Base-by-base conservation (phyloP, 768 basidiomycete species). In the Rickenella mellea region DNA sequence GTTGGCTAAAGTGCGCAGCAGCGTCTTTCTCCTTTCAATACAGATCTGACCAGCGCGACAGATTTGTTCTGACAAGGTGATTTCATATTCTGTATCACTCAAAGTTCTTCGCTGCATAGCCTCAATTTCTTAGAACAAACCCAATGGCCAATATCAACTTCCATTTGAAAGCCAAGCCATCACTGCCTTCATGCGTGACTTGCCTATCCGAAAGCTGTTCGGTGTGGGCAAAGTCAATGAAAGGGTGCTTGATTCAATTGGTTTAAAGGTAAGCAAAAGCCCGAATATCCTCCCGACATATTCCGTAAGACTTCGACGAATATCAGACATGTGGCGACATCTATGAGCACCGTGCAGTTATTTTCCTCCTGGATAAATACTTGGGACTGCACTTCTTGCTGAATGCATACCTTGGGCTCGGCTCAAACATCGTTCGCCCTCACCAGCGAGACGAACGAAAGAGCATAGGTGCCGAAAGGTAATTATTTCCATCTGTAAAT, bases 221-320 rank as follows among this genome's bases (percentile, higher is more conserved):
- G 92, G 92, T 0, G 78, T 97, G 45, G 94, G 94, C 1, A 69
- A 91, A 25, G 94, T 98, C 3, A 83, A 81, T 25, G 96, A 99
- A 60, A 68, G 90, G 32, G 66, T 93, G 21, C 64, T 96, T 8
- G 87, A 92, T 42, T 83, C 86, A 2, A 72, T 96, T 24, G 91
- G 86, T 6, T 79, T 98, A 54, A 83, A 84, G 73, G 91, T 78
- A 12, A 27, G 9, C 14, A 17, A 41, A 40, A 35, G 29, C 21
- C 39, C 39, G 27, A 21, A 39, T 33, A 44, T 22, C 29, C 26
- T 43, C 22, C 11, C 33, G 24, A 11, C 32, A 14, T 21, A 30
- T 39, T n/a, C 29, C 41, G 29, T 11, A 44, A 27, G 39, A 27
- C 37, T 15, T 27, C n/a, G n/a, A 17, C 27, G 19, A 40, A 44